Evolutionary conservation across 371 early-diverging fungal species (phyloP).

Genomic region (Apophysomyces variabilis): DNA sequence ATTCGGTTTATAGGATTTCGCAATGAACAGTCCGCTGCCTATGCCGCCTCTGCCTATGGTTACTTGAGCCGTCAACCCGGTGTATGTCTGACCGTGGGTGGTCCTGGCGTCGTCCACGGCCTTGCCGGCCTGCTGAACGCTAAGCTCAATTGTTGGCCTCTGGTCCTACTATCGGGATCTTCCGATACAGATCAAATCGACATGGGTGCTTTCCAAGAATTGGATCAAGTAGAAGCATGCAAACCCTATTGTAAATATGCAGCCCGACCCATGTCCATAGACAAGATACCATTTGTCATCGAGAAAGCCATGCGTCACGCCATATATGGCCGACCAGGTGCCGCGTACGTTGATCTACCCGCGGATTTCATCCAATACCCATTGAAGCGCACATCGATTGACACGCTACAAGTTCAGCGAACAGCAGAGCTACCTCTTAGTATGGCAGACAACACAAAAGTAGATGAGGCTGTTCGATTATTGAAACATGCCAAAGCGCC

Average conservation of each 20-base stretch:
- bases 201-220: constrained; percentile 82
- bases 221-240: constrained; percentile 72
- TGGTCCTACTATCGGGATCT: constrained; percentile 68
- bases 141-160: constrained; percentile 73
- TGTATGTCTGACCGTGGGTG: constrained; percentile 79
- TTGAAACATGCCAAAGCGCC: constrained; percentile 61
- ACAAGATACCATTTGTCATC: constrained; percentile 59
- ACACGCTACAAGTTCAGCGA: constrained; percentile 31
- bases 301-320: constrained; percentile 64
- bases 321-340: constrained; percentile 72
- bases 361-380: constrained; percentile 72
- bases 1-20: constrained; percentile 78
- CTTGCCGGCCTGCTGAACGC: constrained; percentile 78
- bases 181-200: constrained; percentile 60
- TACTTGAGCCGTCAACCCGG: constrained; percentile 74
- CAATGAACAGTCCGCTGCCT: constrained; percentile 82
- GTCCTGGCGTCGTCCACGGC: constrained; percentile 83
- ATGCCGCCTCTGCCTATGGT: constrained; percentile 76
- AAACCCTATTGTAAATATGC: constrained; percentile 71
- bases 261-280: constrained; percentile 57
- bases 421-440: constrained; percentile 41
- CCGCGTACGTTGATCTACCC: constrained; percentile 77
- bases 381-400: constrained; percentile 24
- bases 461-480: constrained; percentile 36
- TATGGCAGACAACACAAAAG: constrained; percentile 47